Conservation (phyloP, 345 rosid genomes). For the Eucalyptus curtisii region DNA sequence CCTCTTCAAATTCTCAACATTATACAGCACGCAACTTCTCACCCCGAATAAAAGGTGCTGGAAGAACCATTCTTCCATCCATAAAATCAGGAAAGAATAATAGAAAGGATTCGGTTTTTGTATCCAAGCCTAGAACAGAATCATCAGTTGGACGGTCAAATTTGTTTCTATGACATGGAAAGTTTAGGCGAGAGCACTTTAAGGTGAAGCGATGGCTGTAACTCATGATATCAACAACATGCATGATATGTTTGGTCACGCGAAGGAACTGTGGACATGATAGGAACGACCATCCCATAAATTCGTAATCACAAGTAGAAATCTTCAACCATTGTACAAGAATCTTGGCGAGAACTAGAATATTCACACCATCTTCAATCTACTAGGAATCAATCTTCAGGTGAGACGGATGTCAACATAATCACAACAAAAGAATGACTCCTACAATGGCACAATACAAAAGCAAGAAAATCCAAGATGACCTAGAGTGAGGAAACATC, state of each 20-base stretch:
- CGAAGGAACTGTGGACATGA: background rate
- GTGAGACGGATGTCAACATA: background rate
- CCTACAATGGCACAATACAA: slow-evolving; percentile 6
- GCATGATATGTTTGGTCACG: background rate
- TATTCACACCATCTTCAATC: background rate
- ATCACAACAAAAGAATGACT: slow-evolving; percentile 7
- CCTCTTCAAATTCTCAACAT: background rate
- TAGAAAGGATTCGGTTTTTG: background rate
- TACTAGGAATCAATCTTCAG: background rate
- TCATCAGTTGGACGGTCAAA: background rate
- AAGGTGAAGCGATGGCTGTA: background rate
- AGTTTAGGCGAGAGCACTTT: background rate
- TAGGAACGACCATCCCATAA: background rate
- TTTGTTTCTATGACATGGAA: background rate
- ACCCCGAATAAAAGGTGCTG: background rate
- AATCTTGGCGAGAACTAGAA: background rate
- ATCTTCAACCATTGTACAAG: background rate
- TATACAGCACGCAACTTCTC: background rate
- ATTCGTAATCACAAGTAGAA: background rate
- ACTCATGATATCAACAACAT: background rate
- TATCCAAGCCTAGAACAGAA: background rate
- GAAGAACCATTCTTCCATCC: background rate
- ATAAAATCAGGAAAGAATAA: background rate
- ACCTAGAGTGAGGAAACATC: background rate
- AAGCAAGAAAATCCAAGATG: slow-evolving; percentile 6